Evolutionary conservation across 164 flowering plant genomes (phyloP).

Genomic region (Liriodendron chinense): DNA sequence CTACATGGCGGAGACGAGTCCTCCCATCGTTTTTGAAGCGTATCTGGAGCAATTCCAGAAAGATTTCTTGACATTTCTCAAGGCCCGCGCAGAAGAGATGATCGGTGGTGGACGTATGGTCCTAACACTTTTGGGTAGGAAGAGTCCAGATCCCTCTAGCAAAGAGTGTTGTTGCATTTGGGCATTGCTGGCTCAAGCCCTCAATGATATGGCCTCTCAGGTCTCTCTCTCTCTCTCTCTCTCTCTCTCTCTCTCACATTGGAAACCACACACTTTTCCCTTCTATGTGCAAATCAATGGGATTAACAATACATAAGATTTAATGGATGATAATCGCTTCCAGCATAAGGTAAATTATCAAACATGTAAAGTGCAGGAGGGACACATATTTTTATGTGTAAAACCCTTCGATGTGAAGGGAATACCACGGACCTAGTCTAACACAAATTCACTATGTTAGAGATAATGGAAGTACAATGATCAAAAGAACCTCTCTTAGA

Average conservation of each 20-base stretch:
- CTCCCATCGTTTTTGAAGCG: slow-evolving; percentile 32
- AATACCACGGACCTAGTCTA: no score
- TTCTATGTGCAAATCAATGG: no score
- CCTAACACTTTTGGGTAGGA: slow-evolving; percentile 47
- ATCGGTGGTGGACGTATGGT: slow-evolving; percentile 54
- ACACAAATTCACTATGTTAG: no score
- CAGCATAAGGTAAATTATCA: no score
- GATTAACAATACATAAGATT: no score
- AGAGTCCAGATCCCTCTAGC: slow-evolving; percentile 31
- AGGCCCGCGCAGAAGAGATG: slow-evolving; percentile 44
- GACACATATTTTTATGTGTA: no score
- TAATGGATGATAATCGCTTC: no score
- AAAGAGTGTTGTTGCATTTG: slow-evolving; percentile 32
- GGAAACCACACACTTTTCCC: no score
- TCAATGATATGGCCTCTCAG: slow-evolving; percentile 46
- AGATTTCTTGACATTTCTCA: slow-evolving; percentile 46
- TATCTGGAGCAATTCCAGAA: slow-evolving; percentile 45
- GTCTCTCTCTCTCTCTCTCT: slow-evolving; percentile 17
- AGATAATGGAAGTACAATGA: no score
- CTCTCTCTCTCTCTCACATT: background rate
- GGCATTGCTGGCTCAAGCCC: slow-evolving; percentile 42
- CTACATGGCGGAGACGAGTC: slow-evolving; percentile 42
- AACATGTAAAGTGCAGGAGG: no score
- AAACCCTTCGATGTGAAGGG: no score
- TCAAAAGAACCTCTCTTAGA: no score